Evolutionary conservation across 2,329 filamentous ascomycete genomes (phyloP), one percentile per base, ranked within the genome.

Genomic region (Talaromyces funiculosus): DNA sequence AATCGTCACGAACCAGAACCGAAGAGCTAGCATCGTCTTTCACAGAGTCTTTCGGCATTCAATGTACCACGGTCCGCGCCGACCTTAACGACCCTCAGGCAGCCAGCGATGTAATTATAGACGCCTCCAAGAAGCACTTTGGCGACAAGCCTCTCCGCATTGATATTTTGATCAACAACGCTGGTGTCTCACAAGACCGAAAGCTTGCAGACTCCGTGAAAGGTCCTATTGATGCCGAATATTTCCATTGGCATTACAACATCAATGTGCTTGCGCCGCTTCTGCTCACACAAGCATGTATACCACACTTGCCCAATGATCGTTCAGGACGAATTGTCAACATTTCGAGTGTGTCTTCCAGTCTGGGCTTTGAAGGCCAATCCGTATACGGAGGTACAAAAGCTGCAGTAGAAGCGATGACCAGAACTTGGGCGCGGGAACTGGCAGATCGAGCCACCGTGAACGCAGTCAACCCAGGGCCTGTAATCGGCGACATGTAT

Each of bases 161-260:
- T 69, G 90, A 95, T 75, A 90, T 96, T 63, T 79, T 96, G 57
- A 79, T 96, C 79, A 95, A 96, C 82, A 96, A 95, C 73, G 91
- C 92, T 31, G 92, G 90, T 24, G 79, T 86, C 1, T 77, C 81
- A 8, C 73, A 71, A 22, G 74, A 79, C 65, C 71, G 73, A 35
- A 68, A 84, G 33, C 77, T 83, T 40, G 93, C 94, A 75, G 83
- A 87, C 66, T 72, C 78, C 26, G 76, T 89, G 24, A 81, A 84
- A 55, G 83, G 89, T 29, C 67, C 74, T 33, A 83, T 90, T 64
- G 83, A 82, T 3, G 70, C 80, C 5, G 80, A 81, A 12, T 83
- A 92, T 68, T 95, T 92, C 76, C 81, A 86, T 45, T 78, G 82
- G 66, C 86, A 88, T 60, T 95, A 90, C 78, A 83, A 84, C 60